phyloP scores from a whole-genome alignment of 768 basidiomycete species.

The Mycena polygramma region DNA sequence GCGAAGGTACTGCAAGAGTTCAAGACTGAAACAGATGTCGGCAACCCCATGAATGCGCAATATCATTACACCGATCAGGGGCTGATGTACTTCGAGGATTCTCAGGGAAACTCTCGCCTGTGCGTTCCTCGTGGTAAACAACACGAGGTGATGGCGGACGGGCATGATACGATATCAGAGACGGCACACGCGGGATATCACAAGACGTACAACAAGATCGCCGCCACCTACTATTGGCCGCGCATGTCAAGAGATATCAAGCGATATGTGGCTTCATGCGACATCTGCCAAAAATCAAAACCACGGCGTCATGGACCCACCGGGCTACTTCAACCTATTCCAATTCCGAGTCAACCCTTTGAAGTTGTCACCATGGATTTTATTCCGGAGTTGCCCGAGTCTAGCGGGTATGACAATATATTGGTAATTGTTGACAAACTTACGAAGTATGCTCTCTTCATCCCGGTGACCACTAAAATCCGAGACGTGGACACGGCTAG shows the following conservation, averaged over 20 bases:
- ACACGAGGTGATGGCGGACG: background rate
- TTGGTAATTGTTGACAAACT: constrained; percentile 1
- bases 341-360: background rate
- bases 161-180: background rate
- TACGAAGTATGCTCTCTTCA: background rate
- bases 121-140: constrained; percentile 45
- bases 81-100: constrained; percentile 43
- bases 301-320: background rate
- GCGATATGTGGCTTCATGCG: background rate
- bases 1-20: no score
- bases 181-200: background rate
- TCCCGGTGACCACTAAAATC: background rate
- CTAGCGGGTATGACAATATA: background rate
- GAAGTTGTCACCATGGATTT: constrained; percentile 2
- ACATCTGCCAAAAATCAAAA: constrained; percentile 4
- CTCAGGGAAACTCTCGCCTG: constrained; percentile 35
- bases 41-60: constrained; percentile 10
- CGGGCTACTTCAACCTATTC: background rate
- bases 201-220: background rate
- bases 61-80: constrained; percentile 26
- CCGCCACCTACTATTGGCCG: background rate
- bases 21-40: background rate
- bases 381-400: background rate
- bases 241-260: background rate
- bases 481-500: background rate